Evolutionary conservation across 345 rosid species (phyloP), one percentile per base, ranked within the genome.

Genomic region (Noccaea bulbosa): DNA sequence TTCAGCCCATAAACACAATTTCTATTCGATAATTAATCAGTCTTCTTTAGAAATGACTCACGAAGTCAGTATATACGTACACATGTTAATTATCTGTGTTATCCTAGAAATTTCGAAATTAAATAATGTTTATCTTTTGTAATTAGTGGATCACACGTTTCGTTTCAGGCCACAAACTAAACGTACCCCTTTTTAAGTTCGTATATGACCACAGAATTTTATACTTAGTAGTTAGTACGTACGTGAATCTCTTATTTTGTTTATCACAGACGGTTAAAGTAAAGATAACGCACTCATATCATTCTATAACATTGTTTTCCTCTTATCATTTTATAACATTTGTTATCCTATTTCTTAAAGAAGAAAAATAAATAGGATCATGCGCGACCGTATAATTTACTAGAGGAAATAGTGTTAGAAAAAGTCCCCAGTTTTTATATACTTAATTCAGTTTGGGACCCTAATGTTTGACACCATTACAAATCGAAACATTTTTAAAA

Each of bases 141-240:
- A 30, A 63, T 53, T 69, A 69, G 70, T 75, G 79, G 79, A 40
- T 62, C 66, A 69, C 79, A 69, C 74, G 79, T 75, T 75, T 55
- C 60, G 10, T 69, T 62, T 41, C 48, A 62, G 17, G 39, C 65
- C 79, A 75, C 79, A 68, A 60, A 67, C 48, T 60, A 51, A 38
- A 45, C 22, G 22, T 20, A 27, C 30, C 58, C 20, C 57, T 52
- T 61, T 45, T 32, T 0, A 16, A 61, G 50, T 60, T 10, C 4
- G 17, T 0, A 61, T 50, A 24, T 49, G 63, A 35, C 78, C 62
- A 59, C 52, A 10, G 7, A 0, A 44, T 35, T 35, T 38, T 33
- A 9, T 22, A 45, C 17, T 45, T 7, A 33, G 27, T 22, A 45
- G n/a, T 45, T 7, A 33, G 16, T 72, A 45, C 24, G 54, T 69